Base-by-base conservation (phyloP, 208 protist genomes). In the Trypanosomatidae sp. region DNA sequence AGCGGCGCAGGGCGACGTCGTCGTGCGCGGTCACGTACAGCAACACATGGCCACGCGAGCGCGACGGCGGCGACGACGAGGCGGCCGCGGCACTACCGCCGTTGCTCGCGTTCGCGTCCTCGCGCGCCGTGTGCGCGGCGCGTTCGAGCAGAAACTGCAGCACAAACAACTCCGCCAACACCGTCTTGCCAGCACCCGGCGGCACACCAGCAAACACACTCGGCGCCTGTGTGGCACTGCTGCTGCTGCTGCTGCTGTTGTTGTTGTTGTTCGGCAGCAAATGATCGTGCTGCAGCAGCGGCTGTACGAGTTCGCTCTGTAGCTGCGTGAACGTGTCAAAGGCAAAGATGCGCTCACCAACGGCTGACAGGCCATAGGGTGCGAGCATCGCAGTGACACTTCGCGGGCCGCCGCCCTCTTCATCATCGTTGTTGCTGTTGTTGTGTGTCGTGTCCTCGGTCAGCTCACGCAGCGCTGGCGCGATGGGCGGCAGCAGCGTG, bases 161-260 rank as follows among this genome's bases (percentile, higher is more conserved):
- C 18, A 80, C 71, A 44, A 93, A 93, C 7, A 95, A 52, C 60
- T 95, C 82, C 5, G 87, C 87, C 16, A 89, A 32, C 11, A 59
- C 71, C 15, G 87, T 95, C 68, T 99, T 99, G 26, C 98, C 98
- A 4, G 64, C 70, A 6, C 92, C 91, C 3, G 93, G 96, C 7
- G 97, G 96, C 1, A 96, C 71, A 6, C 97, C 96, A 1, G 98
- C 60, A 23, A 99, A 80, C 11, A 99, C 56, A 66, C 96, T 99
- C 21, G 88, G 51, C 30, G n/a, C n/a, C n/a, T n/a, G n/a, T n/a
- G n/a, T n/a, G n/a, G n/a, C n/a, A n/a, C n/a, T n/a, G n/a, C n/a
- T n/a, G n/a, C n/a, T n/a, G n/a, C n/a, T n/a, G n/a, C n/a, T n/a
- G n/a, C n/a, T n/a, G n/a, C n/a, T n/a, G n/a, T n/a, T n/a, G n/a